Percentiles rank a stretch among this genome's conserved stretches.
Evolutionary conservation across 1,139 yeast species (phyloP).

Genomic region (Hemisphaericaspora xylanilytica): DNA sequence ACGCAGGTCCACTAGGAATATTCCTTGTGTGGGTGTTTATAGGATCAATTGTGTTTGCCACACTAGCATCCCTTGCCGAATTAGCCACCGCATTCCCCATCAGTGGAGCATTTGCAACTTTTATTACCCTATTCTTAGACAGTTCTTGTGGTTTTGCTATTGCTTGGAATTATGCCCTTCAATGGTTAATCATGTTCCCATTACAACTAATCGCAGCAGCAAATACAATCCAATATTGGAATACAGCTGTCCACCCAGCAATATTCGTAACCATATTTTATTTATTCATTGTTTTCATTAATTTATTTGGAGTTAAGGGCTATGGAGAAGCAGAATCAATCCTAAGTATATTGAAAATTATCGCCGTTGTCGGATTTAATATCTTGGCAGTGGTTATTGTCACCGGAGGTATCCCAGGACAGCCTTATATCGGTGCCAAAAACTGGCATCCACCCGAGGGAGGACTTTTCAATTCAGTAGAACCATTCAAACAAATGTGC

Average conservation of each 20-base stretch:
- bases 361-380: slow-evolving; percentile 33
- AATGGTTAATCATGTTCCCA: slow-evolving; percentile 40
- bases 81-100: slow-evolving; percentile 42
- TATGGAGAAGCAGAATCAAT: slow-evolving; percentile 37
- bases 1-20: slow-evolving; percentile 39
- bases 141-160: slow-evolving; percentile 40
- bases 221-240: slow-evolving; percentile 34
- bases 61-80: slow-evolving; percentile 37
- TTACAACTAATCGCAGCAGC: slow-evolving; percentile 42
- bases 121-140: slow-evolving; percentile 36
- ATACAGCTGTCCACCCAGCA: slow-evolving; percentile 25
- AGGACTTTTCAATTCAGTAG: slow-evolving; percentile 26
- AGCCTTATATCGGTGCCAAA: slow-evolving; percentile 29
- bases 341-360: slow-evolving; percentile 29
- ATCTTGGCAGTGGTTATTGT: slow-evolving; percentile 30
- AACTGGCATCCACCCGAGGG: slow-evolving; percentile 34
- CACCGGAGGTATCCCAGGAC: slow-evolving; percentile 32
- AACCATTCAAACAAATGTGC: slow-evolving; percentile 28
- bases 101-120: slow-evolving; percentile 40
- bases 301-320: slow-evolving; percentile 36
- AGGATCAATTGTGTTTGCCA: slow-evolving; percentile 31
- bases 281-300: slow-evolving; percentile 26
- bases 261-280: slow-evolving; percentile 34
- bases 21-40: slow-evolving; percentile 33
- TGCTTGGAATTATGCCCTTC: slow-evolving; percentile 44